Base-by-base conservation (phyloP, 176 grass and related monocot genomes). In the Themeda triandra region DNA sequence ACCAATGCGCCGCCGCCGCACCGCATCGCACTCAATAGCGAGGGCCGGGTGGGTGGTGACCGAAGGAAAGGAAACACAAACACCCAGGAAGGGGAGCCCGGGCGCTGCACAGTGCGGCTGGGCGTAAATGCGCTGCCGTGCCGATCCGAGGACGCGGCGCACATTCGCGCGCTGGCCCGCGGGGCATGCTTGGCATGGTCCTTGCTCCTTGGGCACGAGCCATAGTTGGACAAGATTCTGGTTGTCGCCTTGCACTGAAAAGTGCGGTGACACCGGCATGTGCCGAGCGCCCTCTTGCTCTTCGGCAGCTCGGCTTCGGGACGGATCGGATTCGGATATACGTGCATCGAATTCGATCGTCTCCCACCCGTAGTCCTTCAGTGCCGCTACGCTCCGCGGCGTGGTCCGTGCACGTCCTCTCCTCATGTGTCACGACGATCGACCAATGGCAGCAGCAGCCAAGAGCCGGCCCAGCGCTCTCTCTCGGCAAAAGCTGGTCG, bases 141-240 rank as follows among this genome's bases (percentile, higher is more conserved):
- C 51, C 56, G 69, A 63, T 33, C n/a, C 53, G 29, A 36, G 56
- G 11, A 24, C 39, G 29, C 30, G 21, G 33, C 35, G 63, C 63
- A 69, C 51, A 74, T 59, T 85, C 13, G 32, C 36, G 44, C 63
- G 73, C 49, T 18, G 75, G 35, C 42, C 72, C 33, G 72, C 24
- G 44, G n/a, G 33, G 28, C 39, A 32, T 8, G 56, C n/a, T 13
- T 11, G 5, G 24, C 83, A 58, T 75, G 80, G 48, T 67, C 70
- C 77, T 46, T 75, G 79, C 29, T 67, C 71, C 77, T 48, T 14
- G 59, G 51, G 49, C 65, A 42, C 71, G 46, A 76, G 71, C 29
- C 33, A 51, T 42, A 29, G 49, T 71, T 59, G 73, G 74, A 66
- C 59, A 78, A 83, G 72, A 83, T 83, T 88, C 86, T 31, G 19